Evolutionary conservation across 2,329 filamentous ascomycete genomes (phyloP), one percentile per base, ranked within the genome.

Genomic region (Xylaria hypoxylon): DNA sequence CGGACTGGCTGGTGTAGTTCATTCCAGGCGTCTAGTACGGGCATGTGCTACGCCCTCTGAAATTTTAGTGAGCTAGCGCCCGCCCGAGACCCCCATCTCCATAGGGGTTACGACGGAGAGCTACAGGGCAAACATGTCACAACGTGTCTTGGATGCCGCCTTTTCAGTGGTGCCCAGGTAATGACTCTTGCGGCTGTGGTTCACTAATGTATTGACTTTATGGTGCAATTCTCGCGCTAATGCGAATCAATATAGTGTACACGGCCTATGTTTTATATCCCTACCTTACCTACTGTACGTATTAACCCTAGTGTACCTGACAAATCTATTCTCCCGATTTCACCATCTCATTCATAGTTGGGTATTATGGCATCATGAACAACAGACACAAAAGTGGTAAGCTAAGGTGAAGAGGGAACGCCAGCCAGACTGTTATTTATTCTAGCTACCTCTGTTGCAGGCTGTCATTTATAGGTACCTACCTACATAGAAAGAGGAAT

Each of bases 1-100:
- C 59, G 55, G 59, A 68, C 65, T 69, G 64, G 68, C 33, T 33
- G 38, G 33, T 40, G 52, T 64, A 45, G 42, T 62, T 62, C 63
- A 65, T 38, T 28, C 61, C 7, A 35, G 59, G 56, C 33, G 47
- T 47, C 42, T 53, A 48, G 42, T 40, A 47, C 17, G 38, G 33
- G 19, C 58, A 45, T 55, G 42, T 44, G 40, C 47, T 58, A 35
- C 56, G 38, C 50, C 52, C 31, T 61, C 42, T 55, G 15, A 51
- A 59, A 55, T 48, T 62, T 51, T 67, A 68, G 61, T 50, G 53
- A 58, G 51, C 53, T 59, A 59, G n/a, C 22, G 45, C 31, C 31
- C 31, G n/a, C 31, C 50, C 50, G 31, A 38, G 50, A 38, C 50
- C 57, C 48, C 35, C 31, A 42, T 45, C 47, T 17, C 22, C 42